These are phyloP conservation scores for Waltergamsia citrina DNA, from an alignment of 2,329 filamentous ascomycete species.

Conservation along the genomic window DNA sequence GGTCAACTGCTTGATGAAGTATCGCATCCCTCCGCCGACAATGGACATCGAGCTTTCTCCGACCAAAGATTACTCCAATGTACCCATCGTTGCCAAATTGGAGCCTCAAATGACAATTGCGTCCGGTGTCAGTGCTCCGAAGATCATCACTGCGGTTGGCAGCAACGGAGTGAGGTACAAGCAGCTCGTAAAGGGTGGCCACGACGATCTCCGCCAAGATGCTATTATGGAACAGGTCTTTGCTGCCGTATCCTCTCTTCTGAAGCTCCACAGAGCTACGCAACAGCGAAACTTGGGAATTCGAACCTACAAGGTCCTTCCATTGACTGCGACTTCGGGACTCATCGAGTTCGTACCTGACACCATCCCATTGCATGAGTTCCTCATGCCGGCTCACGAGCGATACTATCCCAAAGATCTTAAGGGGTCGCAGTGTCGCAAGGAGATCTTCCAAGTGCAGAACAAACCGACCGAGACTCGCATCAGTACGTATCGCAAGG, in stretches of 20 bases:
- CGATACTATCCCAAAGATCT: conserved; percentile 78
- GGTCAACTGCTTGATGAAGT: conserved; percentile 50
- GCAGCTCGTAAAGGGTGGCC: conserved; percentile 90
- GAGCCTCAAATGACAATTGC: conserved; percentile 75
- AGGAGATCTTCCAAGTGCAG: conserved; percentile 68
- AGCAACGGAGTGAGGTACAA: conserved; percentile 74
- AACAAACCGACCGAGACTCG: conserved; percentile 60
- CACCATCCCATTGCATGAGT: conserved; percentile 86
- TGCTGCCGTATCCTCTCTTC: conserved; percentile 81
- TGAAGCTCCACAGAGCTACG: conserved; percentile 78
- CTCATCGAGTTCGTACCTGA: conserved; percentile 96
- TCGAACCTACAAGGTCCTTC: conserved; percentile 93
- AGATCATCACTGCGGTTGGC: conserved; percentile 76
- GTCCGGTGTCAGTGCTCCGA: conserved; percentile 83
- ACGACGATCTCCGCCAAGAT: conserved; percentile 93
- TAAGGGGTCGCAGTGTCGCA: conserved; percentile 66
- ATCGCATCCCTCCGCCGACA: conserved; percentile 77
- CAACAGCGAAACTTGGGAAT: conserved; percentile 84
- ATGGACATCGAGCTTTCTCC: conserved; percentile 70
- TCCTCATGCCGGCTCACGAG: conserved; percentile 82
- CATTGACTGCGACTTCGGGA: conserved; percentile 73
- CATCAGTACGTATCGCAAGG: conserved; percentile 65
- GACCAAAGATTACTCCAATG: conserved; percentile 63
- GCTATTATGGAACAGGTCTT: conserved; percentile 99
- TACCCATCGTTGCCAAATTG: conserved; percentile 68